A percentile compares a stretch with the other conserved stretches of the same genome.
phyloP scores from a whole-genome alignment of 805 yeast species.

The Wickerhamomyces alni region DNA sequence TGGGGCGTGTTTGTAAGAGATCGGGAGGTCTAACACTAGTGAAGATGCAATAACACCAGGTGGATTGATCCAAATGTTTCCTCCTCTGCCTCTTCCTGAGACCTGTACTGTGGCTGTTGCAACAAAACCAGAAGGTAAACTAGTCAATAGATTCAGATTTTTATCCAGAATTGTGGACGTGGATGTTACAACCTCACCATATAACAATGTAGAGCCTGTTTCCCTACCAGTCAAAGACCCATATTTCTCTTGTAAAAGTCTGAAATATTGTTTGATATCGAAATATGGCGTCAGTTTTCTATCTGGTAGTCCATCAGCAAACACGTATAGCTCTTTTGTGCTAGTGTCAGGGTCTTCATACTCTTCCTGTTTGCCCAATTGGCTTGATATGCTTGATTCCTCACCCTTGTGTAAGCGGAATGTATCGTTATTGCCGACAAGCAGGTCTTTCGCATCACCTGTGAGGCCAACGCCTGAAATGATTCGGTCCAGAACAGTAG shows the following conservation, averaged over 20 bases:
- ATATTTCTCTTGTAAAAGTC: conserved; percentile 29
- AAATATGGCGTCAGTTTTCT: conserved; percentile 64
- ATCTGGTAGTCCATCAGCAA: conserved; percentile 41
- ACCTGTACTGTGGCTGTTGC: conserved; percentile 77
- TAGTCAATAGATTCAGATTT: conserved; percentile 52
- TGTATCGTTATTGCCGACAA: conserved; percentile 51
- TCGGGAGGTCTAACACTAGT: conserved; percentile 51
- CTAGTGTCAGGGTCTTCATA: conserved; percentile 51
- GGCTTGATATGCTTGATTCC: conserved; percentile 18
- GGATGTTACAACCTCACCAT: conserved; percentile 88
- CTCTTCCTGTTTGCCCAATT: conserved; percentile 25
- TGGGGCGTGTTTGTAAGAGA: conserved; percentile 40
- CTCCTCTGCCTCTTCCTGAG: conserved; percentile 91
- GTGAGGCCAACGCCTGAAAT: conserved; percentile 30
- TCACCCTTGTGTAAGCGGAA: conserved; percentile 42
- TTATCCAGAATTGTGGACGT: conserved; percentile 75
- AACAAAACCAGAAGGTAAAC: conserved; percentile 63
- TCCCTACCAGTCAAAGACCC: conserved; percentile 26
- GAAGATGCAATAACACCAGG: conserved; percentile 86
- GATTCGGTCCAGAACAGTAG: conserved; percentile 27
- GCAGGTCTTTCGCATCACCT: conserved; percentile 30
- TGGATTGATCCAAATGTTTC: conserved; percentile 94
- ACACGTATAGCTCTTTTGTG: conserved; percentile 49
- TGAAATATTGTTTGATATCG: conserved; percentile 52
- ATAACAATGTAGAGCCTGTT: conserved; percentile 61